Conservation (phyloP, 176 grass and related monocot genomes). For the Oryza glaberrima region DNA sequence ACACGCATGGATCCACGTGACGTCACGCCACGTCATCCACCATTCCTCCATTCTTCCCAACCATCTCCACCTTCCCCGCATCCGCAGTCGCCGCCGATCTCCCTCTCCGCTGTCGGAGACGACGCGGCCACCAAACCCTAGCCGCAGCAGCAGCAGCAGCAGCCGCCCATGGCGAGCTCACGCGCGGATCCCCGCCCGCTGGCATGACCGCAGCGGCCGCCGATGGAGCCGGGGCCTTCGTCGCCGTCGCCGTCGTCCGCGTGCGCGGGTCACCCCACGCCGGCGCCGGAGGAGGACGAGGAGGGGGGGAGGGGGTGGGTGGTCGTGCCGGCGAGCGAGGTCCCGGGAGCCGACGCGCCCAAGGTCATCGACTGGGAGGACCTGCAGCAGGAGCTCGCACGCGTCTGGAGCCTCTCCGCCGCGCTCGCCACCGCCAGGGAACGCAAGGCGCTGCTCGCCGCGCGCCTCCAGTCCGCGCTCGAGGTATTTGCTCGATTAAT, state of each 20-base stretch:
- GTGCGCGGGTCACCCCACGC: constrained; percentile 9
- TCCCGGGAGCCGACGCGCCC: constrained; percentile 52
- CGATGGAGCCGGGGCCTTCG: constrained; percentile 44
- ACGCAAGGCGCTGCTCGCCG: constrained; percentile 61
- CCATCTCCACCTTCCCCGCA: too few species aligned
- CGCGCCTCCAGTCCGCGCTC: constrained; percentile 60
- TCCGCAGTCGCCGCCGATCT: not conserved
- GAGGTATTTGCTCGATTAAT: constrained; percentile 51
- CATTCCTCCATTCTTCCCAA: not conserved
- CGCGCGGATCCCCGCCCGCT: not conserved
- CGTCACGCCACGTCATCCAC: not conserved
- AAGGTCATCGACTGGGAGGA: constrained; percentile 86
- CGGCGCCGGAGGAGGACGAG: constrained; percentile 21
- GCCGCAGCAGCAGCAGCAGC: not conserved
- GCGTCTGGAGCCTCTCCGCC: constrained; percentile 75
- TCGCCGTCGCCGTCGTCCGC: constrained; percentile 41
- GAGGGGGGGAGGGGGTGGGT: constrained; percentile 39
- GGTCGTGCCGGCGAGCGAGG: constrained; percentile 44
- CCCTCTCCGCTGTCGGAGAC: not conserved
- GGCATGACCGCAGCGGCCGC: not conserved
- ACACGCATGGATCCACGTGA: not conserved
- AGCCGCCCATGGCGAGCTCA: not conserved
- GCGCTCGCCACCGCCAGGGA: constrained; percentile 53
- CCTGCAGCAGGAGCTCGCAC: constrained; percentile 90
- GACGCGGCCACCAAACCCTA: not conserved